Evolutionary conservation across 108 stramenopile genomes (phyloP), one percentile per base, ranked within the genome.

Genomic region (Nannochloropsis salina): DNA sequence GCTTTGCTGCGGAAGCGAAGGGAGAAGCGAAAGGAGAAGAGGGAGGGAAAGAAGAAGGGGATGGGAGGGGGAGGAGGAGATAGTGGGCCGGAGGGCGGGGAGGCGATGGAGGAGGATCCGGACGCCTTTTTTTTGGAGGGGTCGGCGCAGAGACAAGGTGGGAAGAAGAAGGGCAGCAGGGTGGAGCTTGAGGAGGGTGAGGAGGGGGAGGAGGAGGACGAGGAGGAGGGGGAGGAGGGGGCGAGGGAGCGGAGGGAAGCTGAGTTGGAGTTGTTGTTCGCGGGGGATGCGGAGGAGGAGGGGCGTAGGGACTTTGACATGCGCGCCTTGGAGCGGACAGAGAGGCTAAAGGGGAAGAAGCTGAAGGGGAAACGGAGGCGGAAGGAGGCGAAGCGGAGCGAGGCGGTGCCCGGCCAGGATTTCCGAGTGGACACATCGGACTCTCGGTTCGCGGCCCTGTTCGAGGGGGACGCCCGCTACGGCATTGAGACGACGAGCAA

Each of bases 401-500:
- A 83, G 82, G 86, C 61, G 42, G 79, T 9, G 85, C 80, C 42
- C 18, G 12, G 82, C 82, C 82, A 42, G 47, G 44, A n/a, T 41
- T 86, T 44, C 41, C 44, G n/a, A 82, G 91, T 98, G 43, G 94
- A 98, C 87, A 87, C 92, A 6, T 82, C 83, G 44, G 97, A 98
- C 90, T 86, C 91, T 86, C 94, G 97, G 22, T 98, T 98, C 82
- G 87, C 94, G 6, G 94, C 94, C 18, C 90, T 98, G 44, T 88
- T 98, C 43, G 94, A 96, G 85, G 97, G 97, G 11, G 94, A 98
- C 90, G 94, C 92, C 81, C 86, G 93, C 41, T 98, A 95, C 86
- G 97, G 96, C 22, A 97, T 98, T 85, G 97, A 98, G 86, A 91
- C 92, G 42, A 96, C 96, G 3, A 94, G 94, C 86, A 91, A 94